These are phyloP conservation scores for Coniferiporia sulphurascens DNA, from an alignment of 1,284 basidiomycete species.

Conservation along the genomic window DNA sequence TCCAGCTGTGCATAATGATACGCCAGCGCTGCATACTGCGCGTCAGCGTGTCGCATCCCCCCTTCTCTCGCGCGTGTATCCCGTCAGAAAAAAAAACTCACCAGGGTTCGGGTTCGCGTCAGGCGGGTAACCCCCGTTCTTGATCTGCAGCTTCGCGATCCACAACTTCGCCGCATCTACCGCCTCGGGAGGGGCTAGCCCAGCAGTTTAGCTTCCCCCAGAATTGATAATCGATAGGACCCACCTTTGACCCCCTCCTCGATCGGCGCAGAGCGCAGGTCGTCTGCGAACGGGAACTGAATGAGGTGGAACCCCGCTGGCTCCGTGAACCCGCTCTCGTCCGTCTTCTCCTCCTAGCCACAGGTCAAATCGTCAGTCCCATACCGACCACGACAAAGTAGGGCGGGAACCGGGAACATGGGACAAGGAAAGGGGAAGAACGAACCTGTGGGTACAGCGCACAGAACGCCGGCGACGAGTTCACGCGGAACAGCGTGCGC, in stretches of 20 bases:
- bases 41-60: conserved; percentile 1
- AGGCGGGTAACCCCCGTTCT: conserved; percentile 77
- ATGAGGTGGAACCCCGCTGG: conserved; percentile 93
- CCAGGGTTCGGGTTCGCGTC: conserved; percentile 92
- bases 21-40: conserved; percentile 50
- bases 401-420: not conserved
- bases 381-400: not conserved
- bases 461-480: conserved; percentile 76
- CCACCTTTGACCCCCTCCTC: conserved; percentile 53
- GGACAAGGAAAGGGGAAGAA: conserved; percentile 5
- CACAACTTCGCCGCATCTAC: conserved; percentile 67
- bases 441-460: conserved; percentile 83
- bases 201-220: not conserved
- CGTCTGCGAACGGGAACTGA: conserved; percentile 89
- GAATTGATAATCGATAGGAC: conserved; percentile 7
- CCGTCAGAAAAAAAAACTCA: too few species aligned
- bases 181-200: conserved; percentile 62
- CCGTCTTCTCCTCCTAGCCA: conserved; percentile 62
- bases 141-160: conserved; percentile 76
- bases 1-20: conserved; percentile 89
- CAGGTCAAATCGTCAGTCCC: not conserved
- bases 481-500: conserved; percentile 66
- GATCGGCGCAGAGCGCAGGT: conserved; percentile 76
- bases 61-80: too few species aligned
- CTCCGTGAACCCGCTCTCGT: conserved; percentile 72